Evolutionary conservation across 2,329 filamentous ascomycete genomes (phyloP), one percentile per base, ranked within the genome.

Genomic region (Ophiosphaerella korrae): DNA sequence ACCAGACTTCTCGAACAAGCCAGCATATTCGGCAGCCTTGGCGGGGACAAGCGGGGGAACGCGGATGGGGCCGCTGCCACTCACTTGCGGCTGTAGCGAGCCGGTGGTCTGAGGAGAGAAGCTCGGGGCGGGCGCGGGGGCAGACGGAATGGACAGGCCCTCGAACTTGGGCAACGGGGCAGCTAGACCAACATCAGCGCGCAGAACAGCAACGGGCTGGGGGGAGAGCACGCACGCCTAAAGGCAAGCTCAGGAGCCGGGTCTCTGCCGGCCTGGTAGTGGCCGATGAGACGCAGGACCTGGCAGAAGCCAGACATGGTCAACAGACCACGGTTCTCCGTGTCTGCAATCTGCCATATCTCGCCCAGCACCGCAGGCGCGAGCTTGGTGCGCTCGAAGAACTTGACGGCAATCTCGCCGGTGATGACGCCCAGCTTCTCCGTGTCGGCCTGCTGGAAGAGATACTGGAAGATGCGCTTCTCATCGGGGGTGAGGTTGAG

Each of bases 261-360:
- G 66, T 91, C 85, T 73, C 89, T 86, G 66, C 90, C 90, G 58
- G 88, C 90, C 77, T 99, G 94, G 59, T 92, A 92, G 78, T 97
- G 94, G 53, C 92, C 94, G 71, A 99, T 97, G 71, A 99, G 85
- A 68, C 94, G 86, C 71, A 99, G 78, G 50, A 96, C 94, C 71
- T 96, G 85, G 54, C 92, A 90, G 77, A 99, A 99, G 71, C 93
- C 94, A 36, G 92, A 85, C 16, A 92, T 92, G 31, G 92, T 97
- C 62, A 99, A 80, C 62, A 97, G 89, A 45, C 94, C 94, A 59
- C 92, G 86, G 78, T 99, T 99, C 78, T 97, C 93, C 61, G 85
- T 92, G 78, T 99, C 94, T 63, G 94, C 93, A 73, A 99, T 94
- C 78, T 97, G 93, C 94, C 94, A 99, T 82, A 99, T 97, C 89